These are phyloP conservation scores for Physcomitrellopsis africana DNA, from an alignment of 225 moss, liverwort and hornwort species.

Conservation along the genomic window DNA sequence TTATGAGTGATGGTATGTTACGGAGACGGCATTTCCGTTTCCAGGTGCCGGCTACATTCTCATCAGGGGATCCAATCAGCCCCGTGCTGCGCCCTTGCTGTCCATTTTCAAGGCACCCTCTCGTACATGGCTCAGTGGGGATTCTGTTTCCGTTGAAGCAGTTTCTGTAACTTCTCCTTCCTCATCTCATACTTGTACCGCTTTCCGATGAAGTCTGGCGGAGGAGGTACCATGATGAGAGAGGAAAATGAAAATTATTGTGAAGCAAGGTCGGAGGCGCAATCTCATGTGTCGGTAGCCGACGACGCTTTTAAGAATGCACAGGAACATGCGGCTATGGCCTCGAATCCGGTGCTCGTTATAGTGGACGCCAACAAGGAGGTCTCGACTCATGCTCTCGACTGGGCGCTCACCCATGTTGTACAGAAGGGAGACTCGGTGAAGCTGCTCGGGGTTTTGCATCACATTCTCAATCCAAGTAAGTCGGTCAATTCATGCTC, in stretches of 20 bases:
- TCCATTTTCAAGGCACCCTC: conserved; percentile 12
- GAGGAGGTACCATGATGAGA: conserved; percentile 32
- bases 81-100: conserved; percentile 31
- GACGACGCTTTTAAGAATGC: conserved; percentile 2
- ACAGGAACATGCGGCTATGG: background rate
- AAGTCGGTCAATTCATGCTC: background rate
- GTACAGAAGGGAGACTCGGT: conserved; percentile 46
- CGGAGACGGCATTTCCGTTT: conserved; percentile 18
- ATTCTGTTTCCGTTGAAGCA: conserved; percentile 15
- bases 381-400: conserved; percentile 44
- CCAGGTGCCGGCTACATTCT: conserved; percentile 10
- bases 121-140: conserved; percentile 13
- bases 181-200: conserved; percentile 1
- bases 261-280: conserved; percentile 32
- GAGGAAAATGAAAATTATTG: conserved; percentile 22
- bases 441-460: conserved; percentile 49
- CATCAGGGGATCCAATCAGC: conserved; percentile 10
- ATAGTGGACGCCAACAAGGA: conserved; percentile 57
- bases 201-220: conserved; percentile 29
- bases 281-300: background rate
- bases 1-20: conserved; percentile 35
- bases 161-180: conserved; percentile 4
- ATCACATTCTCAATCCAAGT: conserved; percentile 60
- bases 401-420: conserved; percentile 50
- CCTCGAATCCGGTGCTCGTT: conserved; percentile 38